These are phyloP conservation scores for Yamadazyma philogaea DNA, from an alignment of 805 yeast species.

Conservation along the genomic window DNA sequence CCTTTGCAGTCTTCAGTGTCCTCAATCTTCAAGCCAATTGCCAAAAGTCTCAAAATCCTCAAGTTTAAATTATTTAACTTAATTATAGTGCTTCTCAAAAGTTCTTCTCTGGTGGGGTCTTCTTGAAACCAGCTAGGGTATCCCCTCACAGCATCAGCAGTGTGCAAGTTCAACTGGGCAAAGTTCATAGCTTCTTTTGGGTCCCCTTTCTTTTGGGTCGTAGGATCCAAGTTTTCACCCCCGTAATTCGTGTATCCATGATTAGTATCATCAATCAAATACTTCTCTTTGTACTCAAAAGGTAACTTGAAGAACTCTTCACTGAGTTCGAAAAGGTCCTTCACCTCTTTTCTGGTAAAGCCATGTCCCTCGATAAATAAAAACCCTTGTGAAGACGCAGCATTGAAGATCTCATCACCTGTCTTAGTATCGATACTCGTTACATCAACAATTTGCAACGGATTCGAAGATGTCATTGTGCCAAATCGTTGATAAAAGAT, in stretches of 20 bases:
- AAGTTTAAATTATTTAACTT: slow-evolving; percentile 52
- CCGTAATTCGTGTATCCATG: slow-evolving; percentile 58
- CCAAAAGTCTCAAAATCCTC: slow-evolving; percentile 52
- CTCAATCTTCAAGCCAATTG: slow-evolving; percentile 61
- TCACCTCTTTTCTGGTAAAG: slow-evolving; percentile 55
- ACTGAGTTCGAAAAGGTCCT: slow-evolving; percentile 47
- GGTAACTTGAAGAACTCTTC: slow-evolving; percentile 52
- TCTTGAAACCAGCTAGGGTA: slow-evolving; percentile 52
- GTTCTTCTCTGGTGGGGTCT: slow-evolving; percentile 37
- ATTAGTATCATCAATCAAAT: slow-evolving; percentile 52
- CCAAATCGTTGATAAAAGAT: too few relatives aligned
- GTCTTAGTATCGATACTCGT: slow-evolving; percentile 40
- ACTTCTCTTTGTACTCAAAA: slow-evolving; percentile 46
- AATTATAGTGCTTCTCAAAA: slow-evolving; percentile 31
- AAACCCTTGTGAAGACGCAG: slow-evolving; percentile 65
- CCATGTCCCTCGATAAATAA: slow-evolving; percentile 65
- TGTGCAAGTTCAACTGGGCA: slow-evolving; percentile 47
- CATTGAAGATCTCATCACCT: slow-evolving; percentile 51
- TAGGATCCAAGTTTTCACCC: slow-evolving; percentile 49
- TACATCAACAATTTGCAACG: slow-evolving; percentile 58
- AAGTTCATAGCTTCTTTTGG: slow-evolving; percentile 73
- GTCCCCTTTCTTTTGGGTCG: slow-evolving; percentile 44
- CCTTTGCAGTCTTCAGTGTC: slow-evolving; percentile 33
- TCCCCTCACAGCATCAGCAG: slow-evolving; percentile 39
- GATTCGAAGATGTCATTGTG: slow-evolving; percentile 28